A percentile compares a stretch with the other conserved stretches of the same genome.
Evolutionary conservation across 2,329 filamentous ascomycete species (phyloP).

Genomic region (Neopestalotiopsis sp.): DNA sequence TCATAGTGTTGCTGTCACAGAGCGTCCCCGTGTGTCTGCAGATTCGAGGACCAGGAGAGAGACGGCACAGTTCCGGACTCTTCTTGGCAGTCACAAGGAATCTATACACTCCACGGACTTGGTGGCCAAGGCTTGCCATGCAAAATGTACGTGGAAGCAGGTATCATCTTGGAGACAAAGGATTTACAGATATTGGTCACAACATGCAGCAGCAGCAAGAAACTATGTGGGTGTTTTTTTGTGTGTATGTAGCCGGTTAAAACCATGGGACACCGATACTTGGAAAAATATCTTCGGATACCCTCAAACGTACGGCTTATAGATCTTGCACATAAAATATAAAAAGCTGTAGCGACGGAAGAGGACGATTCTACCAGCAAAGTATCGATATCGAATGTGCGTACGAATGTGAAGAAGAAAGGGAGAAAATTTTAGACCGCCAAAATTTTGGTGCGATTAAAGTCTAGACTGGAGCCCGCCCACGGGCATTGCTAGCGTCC

Average conservation of each 20-base stretch:
- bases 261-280: conserved; percentile 42
- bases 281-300: conserved; percentile 28
- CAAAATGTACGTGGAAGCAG: background rate
- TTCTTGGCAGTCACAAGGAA: no score
- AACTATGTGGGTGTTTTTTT: background rate
- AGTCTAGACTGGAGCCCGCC: background rate
- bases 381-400: conserved; percentile 36
- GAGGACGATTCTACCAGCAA: conserved; percentile 32
- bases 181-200: background rate
- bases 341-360: conserved; percentile 34
- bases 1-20: no score
- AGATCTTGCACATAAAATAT: conserved; percentile 38
- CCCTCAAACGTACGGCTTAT: conserved; percentile 43
- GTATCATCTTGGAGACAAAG: background rate
- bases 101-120: no score
- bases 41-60: no score
- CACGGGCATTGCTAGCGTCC: background rate
- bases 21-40: no score
- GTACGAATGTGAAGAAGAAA: conserved; percentile 39
- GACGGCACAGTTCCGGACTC: no score
- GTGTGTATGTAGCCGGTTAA: conserved; percentile 38
- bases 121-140: background rate
- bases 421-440: conserved; percentile 17
- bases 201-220: background rate
- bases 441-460: background rate